Evolutionary conservation across 2,329 filamentous ascomycete species (phyloP).

Genomic region (Lachnellula willkommii): DNA sequence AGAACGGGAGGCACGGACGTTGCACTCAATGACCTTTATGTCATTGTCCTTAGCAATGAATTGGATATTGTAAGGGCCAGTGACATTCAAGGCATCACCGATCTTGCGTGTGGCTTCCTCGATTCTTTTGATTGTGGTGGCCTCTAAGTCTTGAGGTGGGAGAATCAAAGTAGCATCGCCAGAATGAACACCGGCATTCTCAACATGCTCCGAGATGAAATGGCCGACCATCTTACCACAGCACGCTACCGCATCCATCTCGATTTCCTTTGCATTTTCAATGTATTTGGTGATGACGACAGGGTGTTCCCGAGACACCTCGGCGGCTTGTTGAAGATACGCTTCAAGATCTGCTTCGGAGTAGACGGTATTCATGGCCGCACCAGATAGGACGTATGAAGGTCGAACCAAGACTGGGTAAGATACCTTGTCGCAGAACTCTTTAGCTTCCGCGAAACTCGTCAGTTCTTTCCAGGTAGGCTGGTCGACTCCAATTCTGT

Average conservation of each 20-base stretch:
- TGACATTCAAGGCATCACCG: constrained; percentile 86
- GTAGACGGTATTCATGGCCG: constrained; percentile 99
- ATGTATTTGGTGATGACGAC: constrained; percentile 99
- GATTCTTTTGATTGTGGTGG: constrained; percentile 83
- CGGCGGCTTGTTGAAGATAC: constrained; percentile 84
- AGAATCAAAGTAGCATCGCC: constrained; percentile 94
- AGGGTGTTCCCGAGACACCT: constrained; percentile 90
- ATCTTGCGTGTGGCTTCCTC: constrained; percentile 96
- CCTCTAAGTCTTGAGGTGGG: constrained; percentile 86
- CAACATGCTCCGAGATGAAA: constrained; percentile 97
- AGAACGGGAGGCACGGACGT: constrained; percentile 90
- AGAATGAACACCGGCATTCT: constrained; percentile 97
- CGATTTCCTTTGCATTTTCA: constrained; percentile 98
- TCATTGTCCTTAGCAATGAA: constrained; percentile 99
- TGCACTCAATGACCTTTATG: constrained; percentile 99
- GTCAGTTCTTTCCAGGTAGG: constrained; percentile 97
- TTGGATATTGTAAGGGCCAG: constrained; percentile 96
- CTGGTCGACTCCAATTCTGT: constrained; percentile 90
- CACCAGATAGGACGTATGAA: constrained; percentile 93
- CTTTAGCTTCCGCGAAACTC: constrained; percentile 82
- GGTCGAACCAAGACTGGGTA: constrained; percentile 94
- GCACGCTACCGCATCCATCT: constrained; percentile 96
- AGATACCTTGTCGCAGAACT: constrained; percentile 80
- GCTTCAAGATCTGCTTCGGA: constrained; percentile 85
- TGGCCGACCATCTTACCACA: constrained; percentile 66